These are phyloP conservation scores for Cladosporium sp. DNA, from an alignment of 2,329 filamentous ascomycete genomes.

Conservation along the genomic window DNA sequence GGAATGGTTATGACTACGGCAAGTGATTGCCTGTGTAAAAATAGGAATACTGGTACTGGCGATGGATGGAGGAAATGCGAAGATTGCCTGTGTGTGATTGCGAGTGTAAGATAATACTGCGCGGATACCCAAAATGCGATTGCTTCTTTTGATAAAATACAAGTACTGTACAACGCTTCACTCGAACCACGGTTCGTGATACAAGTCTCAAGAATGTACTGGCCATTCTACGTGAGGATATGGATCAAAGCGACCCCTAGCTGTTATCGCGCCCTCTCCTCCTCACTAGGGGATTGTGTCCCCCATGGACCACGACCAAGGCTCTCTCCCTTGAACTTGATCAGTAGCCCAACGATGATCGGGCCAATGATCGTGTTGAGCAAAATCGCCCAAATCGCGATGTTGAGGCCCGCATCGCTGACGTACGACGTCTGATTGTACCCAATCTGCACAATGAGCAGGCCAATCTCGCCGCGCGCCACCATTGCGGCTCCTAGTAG, in stretches of 20 bases:
- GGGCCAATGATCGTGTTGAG: constrained; percentile 34
- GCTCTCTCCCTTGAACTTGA: constrained; percentile 29
- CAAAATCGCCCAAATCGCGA: constrained; percentile 30
- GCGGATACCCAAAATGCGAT: constrained; percentile 13
- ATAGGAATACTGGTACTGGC: background rate
- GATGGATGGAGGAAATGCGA: background rate
- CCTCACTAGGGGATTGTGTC: no score
- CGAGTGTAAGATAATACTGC: constrained; percentile 5
- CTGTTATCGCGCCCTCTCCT: no score
- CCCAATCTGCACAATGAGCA: constrained; percentile 36
- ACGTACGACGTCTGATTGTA: constrained; percentile 36
- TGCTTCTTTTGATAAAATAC: background rate
- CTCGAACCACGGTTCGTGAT: background rate
- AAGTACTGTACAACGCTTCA: no score
- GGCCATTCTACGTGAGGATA: no score
- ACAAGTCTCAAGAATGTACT: background rate
- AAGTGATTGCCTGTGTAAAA: constrained; percentile 5
- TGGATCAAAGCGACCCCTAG: no score
- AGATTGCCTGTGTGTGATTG: background rate
- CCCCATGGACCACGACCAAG: no score
- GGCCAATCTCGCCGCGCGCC: constrained; percentile 36
- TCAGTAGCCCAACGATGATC: constrained; percentile 30
- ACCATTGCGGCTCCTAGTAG: constrained; percentile 36
- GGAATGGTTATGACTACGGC: background rate
- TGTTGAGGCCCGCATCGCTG: constrained; percentile 26